A percentile compares a stretch with the other conserved stretches of the same genome.
Evolutionary conservation across 2,329 filamentous ascomycete species (phyloP).

Genomic region (Cercospora canescens): DNA sequence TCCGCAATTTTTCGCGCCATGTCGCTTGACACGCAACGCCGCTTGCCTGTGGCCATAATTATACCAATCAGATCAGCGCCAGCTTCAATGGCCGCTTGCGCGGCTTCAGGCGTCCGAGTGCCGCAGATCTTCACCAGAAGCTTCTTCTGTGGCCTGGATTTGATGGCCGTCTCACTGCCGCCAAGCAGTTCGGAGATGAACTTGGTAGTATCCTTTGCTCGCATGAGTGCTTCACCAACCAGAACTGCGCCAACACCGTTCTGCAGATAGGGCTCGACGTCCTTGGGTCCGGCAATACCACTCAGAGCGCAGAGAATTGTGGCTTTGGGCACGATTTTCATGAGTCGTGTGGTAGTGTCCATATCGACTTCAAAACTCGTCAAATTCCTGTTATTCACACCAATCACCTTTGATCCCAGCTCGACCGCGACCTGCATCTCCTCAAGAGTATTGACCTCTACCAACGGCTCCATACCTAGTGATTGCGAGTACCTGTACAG

Average conservation of each 20-base stretch:
- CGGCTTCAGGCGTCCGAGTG: constrained; percentile 79
- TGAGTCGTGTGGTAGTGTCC: constrained; percentile 62
- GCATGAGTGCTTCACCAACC: constrained; percentile 95
- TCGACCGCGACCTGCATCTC: constrained; percentile 89
- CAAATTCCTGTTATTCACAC: constrained; percentile 95
- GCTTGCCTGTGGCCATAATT: constrained; percentile 79
- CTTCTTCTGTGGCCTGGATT: constrained; percentile 32
- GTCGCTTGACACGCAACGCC: constrained; percentile 76
- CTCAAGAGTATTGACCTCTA: constrained; percentile 91
- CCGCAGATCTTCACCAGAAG: constrained; percentile 94
- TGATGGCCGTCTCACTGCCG: constrained; percentile 39
- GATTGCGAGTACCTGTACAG: constrained; percentile 87
- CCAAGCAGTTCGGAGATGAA: constrained; percentile 87
- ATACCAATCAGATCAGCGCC: constrained; percentile 93
- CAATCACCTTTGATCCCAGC: constrained; percentile 86
- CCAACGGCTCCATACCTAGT: constrained; percentile 94
- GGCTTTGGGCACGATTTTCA: constrained; percentile 79
- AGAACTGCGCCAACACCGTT: constrained; percentile 91
- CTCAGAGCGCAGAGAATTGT: constrained; percentile 93
- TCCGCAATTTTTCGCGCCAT: constrained; percentile 78
- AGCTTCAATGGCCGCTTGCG: constrained; percentile 75
- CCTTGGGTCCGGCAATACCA: constrained; percentile 84
- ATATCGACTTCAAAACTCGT: constrained; percentile 97
- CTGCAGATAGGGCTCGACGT: constrained; percentile 82
- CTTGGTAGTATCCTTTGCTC: constrained; percentile 73